Percentiles rank a stretch among this genome's conserved stretches.
Conservation (phyloP, 257 asterid species). For the Verbascum thapsus region DNA sequence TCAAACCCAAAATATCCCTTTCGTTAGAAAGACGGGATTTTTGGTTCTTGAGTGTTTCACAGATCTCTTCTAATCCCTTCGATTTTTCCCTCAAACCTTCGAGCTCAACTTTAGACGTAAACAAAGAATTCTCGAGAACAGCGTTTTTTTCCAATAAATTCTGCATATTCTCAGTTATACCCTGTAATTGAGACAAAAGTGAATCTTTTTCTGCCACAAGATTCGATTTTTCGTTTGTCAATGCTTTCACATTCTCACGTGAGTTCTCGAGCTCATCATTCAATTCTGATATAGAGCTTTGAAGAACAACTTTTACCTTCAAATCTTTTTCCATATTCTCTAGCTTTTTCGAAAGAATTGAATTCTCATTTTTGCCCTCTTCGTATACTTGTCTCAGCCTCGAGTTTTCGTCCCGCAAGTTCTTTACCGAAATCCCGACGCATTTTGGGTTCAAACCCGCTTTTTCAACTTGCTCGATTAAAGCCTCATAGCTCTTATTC, state of each 20-base stretch:
- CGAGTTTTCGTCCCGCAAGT: conserved; percentile 65
- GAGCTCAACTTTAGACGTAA: conserved; percentile 70
- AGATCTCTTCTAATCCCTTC: conserved; percentile 76
- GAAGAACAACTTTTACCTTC: conserved; percentile 48
- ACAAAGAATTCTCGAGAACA: conserved; percentile 76
- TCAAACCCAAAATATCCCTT: conserved; percentile 53
- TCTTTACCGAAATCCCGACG: conserved; percentile 48
- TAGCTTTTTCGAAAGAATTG: conserved; percentile 54
- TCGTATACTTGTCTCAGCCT: conserved; percentile 52
- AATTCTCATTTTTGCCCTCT: conserved; percentile 53
- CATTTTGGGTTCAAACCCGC: conserved; percentile 58
- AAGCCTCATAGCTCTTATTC: conserved; percentile 51
- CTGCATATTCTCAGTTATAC: conserved; percentile 75
- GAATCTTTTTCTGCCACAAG: conserved; percentile 81
- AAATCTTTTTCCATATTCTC: conserved; percentile 62
- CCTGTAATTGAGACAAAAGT: conserved; percentile 71
- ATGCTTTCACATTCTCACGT: conserved; percentile 41
- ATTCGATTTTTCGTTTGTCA: conserved; percentile 67
- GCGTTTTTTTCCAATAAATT: conserved; percentile 71
- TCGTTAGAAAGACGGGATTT: conserved; percentile 62
- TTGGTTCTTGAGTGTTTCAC: conserved; percentile 75
- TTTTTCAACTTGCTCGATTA: conserved; percentile 68
- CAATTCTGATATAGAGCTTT: conserved; percentile 56
- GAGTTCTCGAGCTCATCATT: conserved; percentile 63
- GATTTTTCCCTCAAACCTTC: conserved; percentile 93